These are phyloP conservation scores for Spathaspora hagerdaliae DNA, from an alignment of 805 yeast species.

Conservation along the genomic window DNA sequence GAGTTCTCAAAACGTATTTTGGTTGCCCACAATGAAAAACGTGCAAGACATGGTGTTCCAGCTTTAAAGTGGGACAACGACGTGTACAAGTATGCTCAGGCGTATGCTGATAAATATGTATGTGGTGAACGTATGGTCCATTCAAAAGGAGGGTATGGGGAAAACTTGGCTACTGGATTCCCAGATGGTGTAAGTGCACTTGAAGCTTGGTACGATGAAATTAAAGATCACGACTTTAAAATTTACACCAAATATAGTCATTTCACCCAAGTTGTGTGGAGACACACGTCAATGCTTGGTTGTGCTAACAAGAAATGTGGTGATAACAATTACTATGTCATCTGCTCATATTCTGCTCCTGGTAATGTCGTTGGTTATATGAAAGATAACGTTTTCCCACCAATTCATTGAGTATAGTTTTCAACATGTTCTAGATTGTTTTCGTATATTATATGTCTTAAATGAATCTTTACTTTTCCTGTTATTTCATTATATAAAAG, in stretches of 20 bases:
- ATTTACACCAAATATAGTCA: conserved; percentile 43
- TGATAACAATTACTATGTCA: conserved; percentile 49
- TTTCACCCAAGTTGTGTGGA: conserved; percentile 82
- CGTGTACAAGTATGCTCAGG: conserved; percentile 52
- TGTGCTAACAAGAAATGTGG: conserved; percentile 67
- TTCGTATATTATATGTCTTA: no score
- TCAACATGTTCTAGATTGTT: no score
- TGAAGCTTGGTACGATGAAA: conserved; percentile 40
- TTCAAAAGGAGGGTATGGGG: conserved; percentile 39
- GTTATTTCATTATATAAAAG: no score
- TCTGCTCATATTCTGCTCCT: conserved; percentile 71
- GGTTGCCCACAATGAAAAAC: conserved; percentile 55
- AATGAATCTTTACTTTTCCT: no score
- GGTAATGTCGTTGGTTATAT: conserved; percentile 61
- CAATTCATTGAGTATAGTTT: not conserved
- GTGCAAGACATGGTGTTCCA: conserved; percentile 51
- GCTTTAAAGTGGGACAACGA: conserved; percentile 52
- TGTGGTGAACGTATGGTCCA: conserved; percentile 38
- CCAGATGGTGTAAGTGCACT: conserved; percentile 27
- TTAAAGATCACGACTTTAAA: conserved; percentile 22
- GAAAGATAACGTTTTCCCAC: conserved; percentile 13
- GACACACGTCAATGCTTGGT: conserved; percentile 55
- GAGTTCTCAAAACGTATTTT: conserved; percentile 45
- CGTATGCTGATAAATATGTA: conserved; percentile 42
- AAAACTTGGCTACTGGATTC: conserved; percentile 38